Percentiles rank a stretch among this genome's conserved stretches.
phyloP scores from a whole-genome alignment of 495 filamentous ascomycete species.

The Opeltia flavorubescens region DNA sequence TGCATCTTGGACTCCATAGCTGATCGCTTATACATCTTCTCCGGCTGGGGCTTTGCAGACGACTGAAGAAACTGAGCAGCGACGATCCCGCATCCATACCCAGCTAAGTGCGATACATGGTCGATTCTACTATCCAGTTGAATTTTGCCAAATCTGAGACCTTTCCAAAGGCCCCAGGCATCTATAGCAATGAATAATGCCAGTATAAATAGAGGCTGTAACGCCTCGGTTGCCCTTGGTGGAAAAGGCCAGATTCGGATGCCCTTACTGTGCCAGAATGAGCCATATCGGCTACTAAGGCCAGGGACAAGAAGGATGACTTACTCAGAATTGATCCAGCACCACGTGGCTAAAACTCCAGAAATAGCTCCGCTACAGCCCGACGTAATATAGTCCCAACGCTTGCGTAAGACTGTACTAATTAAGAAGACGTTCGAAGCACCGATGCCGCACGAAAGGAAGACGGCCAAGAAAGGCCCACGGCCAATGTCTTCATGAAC shows the following conservation, averaged over 20 bases:
- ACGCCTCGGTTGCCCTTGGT: not conserved
- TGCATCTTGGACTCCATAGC: conserved; percentile 1
- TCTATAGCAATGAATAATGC: not conserved
- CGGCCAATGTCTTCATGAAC: conserved; percentile 82
- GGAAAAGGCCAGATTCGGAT: not conserved
- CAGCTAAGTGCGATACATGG: conserved; percentile 59
- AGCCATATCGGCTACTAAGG: not conserved
- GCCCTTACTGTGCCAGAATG: not conserved
- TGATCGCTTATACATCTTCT: conserved; percentile 2
- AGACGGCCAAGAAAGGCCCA: conserved; percentile 69
- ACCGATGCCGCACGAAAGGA: conserved; percentile 50
- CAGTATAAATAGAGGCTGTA: not conserved
- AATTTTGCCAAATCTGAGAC: not conserved
- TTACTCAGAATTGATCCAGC: conserved; percentile 46
- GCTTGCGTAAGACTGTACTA: conserved; percentile 36
- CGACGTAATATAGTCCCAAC: conserved; percentile 38
- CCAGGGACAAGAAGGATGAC: conserved; percentile 5
- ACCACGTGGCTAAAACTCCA: conserved; percentile 53
- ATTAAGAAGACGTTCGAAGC: conserved; percentile 51
- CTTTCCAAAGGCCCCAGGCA: not conserved
- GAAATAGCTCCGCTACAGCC: conserved; percentile 65
- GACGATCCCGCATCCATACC: conserved; percentile 38
- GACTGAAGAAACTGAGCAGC: conserved; percentile 12
- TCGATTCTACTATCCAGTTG: conserved; percentile 32
- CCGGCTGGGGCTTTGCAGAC: no score